Conservation (phyloP, 2,329 filamentous ascomycete genomes). For the Cladosporium sp. region DNA sequence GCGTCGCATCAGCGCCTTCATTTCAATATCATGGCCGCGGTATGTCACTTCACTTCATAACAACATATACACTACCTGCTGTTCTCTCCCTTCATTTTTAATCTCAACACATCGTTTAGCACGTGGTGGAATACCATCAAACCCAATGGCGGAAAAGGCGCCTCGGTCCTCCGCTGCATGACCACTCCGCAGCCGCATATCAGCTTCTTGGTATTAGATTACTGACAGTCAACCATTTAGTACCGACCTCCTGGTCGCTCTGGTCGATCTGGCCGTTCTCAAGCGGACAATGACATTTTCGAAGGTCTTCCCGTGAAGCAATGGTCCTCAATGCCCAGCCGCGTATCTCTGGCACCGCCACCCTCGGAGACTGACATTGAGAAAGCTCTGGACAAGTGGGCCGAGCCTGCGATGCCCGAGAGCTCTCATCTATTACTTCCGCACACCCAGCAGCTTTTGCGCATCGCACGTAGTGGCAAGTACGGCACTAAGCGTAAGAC, state of each 20-base stretch:
- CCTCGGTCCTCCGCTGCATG: not conserved
- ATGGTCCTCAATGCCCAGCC: constrained; percentile 65
- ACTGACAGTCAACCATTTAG: constrained; percentile 35
- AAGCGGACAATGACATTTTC: constrained; percentile 65
- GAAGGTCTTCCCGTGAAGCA: constrained; percentile 84
- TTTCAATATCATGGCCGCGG: constrained; percentile 15
- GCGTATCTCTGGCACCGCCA: constrained; percentile 35
- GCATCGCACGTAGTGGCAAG: constrained; percentile 73
- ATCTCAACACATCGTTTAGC: not conserved
- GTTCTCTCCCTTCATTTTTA: not conserved
- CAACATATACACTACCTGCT: not conserved
- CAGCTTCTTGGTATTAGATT: not conserved
- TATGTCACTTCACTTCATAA: constrained; percentile 9
- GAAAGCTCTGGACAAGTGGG: constrained; percentile 66
- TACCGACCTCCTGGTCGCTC: constrained; percentile 59
- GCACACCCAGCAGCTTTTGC: constrained; percentile 79
- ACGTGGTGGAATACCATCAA: not conserved
- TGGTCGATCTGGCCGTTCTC: constrained; percentile 57
- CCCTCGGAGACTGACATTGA: constrained; percentile 27
- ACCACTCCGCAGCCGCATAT: not conserved
- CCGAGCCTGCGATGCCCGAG: constrained; percentile 84
- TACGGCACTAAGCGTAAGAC: constrained; percentile 61
- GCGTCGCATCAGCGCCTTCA: constrained; percentile 4
- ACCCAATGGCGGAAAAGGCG: not conserved
- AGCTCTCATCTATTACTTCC: constrained; percentile 76